Conservation (phyloP, 192 early-diverging fungal genomes). For the Borealophlyctis nickersoniae region DNA sequence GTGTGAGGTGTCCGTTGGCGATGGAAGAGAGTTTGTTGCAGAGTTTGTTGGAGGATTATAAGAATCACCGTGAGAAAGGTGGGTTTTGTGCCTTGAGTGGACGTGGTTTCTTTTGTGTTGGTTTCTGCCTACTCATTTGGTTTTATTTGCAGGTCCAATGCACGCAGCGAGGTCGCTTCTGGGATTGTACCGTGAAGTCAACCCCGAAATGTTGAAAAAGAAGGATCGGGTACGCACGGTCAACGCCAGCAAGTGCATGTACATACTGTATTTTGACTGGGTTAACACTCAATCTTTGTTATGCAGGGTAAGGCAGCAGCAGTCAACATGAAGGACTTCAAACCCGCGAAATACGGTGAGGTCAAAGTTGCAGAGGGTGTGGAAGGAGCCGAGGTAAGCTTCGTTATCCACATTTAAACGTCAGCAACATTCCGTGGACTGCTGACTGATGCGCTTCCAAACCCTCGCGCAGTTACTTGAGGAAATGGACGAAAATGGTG, state of each 20-base stretch:
- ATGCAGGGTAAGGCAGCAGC: constrained; percentile 85
- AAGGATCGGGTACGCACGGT: constrained; percentile 78
- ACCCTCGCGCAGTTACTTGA: constrained; percentile 39
- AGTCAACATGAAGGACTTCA: constrained; percentile 65
- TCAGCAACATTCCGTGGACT: constrained; percentile 10
- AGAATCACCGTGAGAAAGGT: constrained; percentile 91
- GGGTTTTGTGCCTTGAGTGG: too few species aligned
- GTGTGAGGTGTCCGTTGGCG: constrained; percentile 83
- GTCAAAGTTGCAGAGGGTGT: constrained; percentile 63
- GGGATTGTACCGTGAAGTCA: constrained; percentile 88
- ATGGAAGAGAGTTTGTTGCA: constrained; percentile 77
- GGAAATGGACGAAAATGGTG: constrained; percentile 22
- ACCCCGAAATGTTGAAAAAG: constrained; percentile 88
- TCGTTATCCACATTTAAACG: too few species aligned
- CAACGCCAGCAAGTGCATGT: background rate
- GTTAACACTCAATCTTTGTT: constrained; percentile 9
- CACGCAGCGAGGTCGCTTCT: constrained; percentile 89
- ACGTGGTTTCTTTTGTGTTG: constrained; percentile 25
- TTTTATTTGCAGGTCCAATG: too few species aligned
- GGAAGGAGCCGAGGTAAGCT: constrained; percentile 70
- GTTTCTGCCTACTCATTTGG: background rate
- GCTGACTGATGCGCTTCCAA: constrained; percentile 10
- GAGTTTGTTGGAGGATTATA: constrained; percentile 84
- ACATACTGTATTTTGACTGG: background rate
- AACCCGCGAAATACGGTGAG: constrained; percentile 70